Evolutionary conservation across 2,329 filamentous ascomycete species (phyloP).

Genomic region (Pseudogymnoascus sp.): DNA sequence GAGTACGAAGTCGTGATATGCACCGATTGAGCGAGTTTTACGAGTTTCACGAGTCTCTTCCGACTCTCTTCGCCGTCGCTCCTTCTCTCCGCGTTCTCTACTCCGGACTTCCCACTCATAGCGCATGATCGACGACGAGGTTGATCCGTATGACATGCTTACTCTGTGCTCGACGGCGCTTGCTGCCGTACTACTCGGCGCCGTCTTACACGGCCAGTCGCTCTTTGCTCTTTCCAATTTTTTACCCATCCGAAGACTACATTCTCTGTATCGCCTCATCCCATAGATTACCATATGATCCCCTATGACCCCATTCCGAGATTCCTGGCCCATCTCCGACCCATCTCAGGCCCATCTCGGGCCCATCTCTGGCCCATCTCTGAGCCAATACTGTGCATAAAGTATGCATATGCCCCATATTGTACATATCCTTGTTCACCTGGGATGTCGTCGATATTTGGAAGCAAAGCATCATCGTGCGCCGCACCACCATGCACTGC

Average conservation of each 20-base stretch:
- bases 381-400: not conserved
- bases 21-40: not conserved
- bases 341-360: not conserved
- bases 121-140: not conserved
- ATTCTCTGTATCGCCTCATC: not conserved
- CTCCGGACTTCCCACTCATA: not conserved
- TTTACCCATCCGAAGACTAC: not conserved
- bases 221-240: not conserved
- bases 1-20: not conserved
- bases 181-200: not conserved
- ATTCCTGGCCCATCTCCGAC: not conserved
- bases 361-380: not conserved
- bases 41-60: not conserved
- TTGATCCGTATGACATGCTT: not conserved
- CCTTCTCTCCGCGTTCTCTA: not conserved
- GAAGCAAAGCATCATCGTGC: not conserved
- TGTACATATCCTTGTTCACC: not conserved
- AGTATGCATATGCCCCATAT: not conserved
- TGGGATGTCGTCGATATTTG: slow-evolving; percentile 1
- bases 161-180: not conserved
- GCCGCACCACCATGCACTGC: not conserved
- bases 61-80: not conserved
- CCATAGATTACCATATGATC: not conserved
- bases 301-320: not conserved
- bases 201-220: not conserved